A percentile compares a stretch with the other conserved stretches of the same genome.
These are phyloP conservation scores for Ganoderma boninense DNA, from an alignment of 1,284 basidiomycete genomes.

Conservation along the genomic window DNA sequence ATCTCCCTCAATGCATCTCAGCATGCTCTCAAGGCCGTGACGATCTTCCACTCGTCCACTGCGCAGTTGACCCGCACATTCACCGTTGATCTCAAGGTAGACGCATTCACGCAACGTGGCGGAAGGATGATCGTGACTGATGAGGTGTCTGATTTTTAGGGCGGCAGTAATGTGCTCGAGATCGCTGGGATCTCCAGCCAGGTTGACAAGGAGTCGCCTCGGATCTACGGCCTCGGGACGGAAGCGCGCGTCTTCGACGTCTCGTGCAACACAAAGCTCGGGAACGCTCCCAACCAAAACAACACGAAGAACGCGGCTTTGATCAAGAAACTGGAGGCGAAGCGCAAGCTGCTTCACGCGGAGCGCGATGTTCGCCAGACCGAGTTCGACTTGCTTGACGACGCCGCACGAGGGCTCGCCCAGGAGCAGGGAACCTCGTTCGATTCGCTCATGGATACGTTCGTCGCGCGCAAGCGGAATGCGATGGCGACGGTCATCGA, in stretches of 20 bases:
- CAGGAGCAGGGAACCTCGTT: constrained; percentile 36
- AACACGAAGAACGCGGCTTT: constrained; percentile 37
- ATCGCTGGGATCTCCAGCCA: constrained; percentile 54
- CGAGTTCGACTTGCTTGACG: constrained; percentile 50
- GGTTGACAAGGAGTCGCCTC: constrained; percentile 57
- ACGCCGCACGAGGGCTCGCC: constrained; percentile 53
- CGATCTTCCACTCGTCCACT: too few species aligned
- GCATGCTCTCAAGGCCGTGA: too few species aligned
- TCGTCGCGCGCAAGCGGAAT: constrained; percentile 48
- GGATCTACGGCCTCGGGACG: constrained; percentile 54
- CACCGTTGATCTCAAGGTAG: too few species aligned
- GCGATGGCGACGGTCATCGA: constrained; percentile 48
- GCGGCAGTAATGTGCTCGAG: constrained; percentile 19
- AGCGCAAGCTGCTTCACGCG: constrained; percentile 46
- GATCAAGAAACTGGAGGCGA: constrained; percentile 45
- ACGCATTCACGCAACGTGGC: too few species aligned
- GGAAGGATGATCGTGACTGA: too few species aligned
- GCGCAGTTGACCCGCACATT: too few species aligned
- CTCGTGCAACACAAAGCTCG: constrained; percentile 46
- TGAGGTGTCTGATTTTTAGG: too few species aligned
- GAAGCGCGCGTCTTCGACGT: constrained; percentile 58
- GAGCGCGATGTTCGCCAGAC: constrained; percentile 49
- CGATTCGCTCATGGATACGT: constrained; percentile 50
- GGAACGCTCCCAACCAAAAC: constrained; percentile 16
- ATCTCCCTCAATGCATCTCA: too few species aligned